Base-by-base conservation (phyloP, 352 stramenopile genomes). In the Globisporangium sylvaticum region DNA sequence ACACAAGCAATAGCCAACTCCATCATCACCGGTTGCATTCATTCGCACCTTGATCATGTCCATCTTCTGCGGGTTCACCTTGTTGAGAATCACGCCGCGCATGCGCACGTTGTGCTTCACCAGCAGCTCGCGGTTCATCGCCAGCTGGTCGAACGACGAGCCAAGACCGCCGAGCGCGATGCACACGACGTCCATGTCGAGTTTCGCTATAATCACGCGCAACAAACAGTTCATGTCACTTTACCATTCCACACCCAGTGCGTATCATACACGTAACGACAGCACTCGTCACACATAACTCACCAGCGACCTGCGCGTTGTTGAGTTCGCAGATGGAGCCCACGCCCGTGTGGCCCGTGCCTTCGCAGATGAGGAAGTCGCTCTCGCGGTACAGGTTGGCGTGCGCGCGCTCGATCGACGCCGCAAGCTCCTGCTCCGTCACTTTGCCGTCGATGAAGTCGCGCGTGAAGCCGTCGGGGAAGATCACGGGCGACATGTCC, bases 401-500 rank as follows among this genome's bases (percentile, higher is more conserved):
- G 72, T 97, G 94, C 22, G 92, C 89, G 25, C 66, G 34, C 48
- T 83, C 70, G 60, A 99, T 98, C 31, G 88, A 75, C 20, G 81
- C 71, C 52, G 91, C 79, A 62, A 96, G 85, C 71, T 95, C 74
- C 44, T 83, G 70, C 27, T 89, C 81, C n/a, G 86, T 96, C 24
- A 97, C 88, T 71, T 98, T 95, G 18, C 96, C 96, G 75, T 99
- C 96, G 62, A 99, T 96, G 69, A 97, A 99, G 62, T 98, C 84
- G 70, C 95, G 93, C 48, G 97, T 99, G 76, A 99, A 99, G 25
- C 96, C 96, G 39, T 90, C 73, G 0, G 96, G 97, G 73, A 99
- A 98, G 75, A 99, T 95, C 29, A 99, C 96, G 32, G 97, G 97
- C 64, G 89, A 98, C 97, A 99, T 99, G 73, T 98, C 80, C 71